Percentiles rank a stretch among this genome's conserved stretches.
These are phyloP conservation scores for Orbilia blumenaviensis DNA, from an alignment of 2,329 filamentous ascomycete species.

Conservation along the genomic window DNA sequence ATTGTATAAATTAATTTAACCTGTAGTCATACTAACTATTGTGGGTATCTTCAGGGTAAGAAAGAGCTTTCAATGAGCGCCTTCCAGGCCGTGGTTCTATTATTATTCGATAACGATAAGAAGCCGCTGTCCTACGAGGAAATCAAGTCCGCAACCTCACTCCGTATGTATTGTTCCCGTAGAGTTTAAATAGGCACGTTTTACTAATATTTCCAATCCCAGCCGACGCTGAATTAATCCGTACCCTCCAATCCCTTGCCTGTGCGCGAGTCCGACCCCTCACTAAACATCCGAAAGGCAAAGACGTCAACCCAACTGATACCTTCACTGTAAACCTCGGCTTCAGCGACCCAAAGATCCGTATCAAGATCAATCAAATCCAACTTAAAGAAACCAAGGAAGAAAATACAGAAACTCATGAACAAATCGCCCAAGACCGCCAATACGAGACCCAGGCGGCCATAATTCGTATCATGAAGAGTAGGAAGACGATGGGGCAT, in stretches of 20 bases:
- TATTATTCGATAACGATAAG: conserved; percentile 79
- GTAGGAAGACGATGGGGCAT: conserved; percentile 84
- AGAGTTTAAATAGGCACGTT: neutral
- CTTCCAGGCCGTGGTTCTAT: conserved; percentile 88
- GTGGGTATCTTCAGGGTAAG: conserved; percentile 66
- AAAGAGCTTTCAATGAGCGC: conserved; percentile 92
- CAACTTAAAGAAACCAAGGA: conserved; percentile 95
- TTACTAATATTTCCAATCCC: conserved; percentile 57
- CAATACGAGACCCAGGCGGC: conserved; percentile 97
- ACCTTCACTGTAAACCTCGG: conserved; percentile 81
- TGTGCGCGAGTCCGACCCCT: conserved; percentile 88
- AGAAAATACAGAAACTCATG: conserved; percentile 93
- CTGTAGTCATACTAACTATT: too few species aligned
- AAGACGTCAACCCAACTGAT: conserved; percentile 80
- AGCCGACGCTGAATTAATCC: conserved; percentile 79
- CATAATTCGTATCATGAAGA: conserved; percentile 97
- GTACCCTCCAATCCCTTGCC: conserved; percentile 92
- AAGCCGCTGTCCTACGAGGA: conserved; percentile 73
- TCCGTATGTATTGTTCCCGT: conserved; percentile 62
- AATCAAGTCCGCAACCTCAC: conserved; percentile 76
- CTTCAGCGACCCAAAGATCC: conserved; percentile 83
- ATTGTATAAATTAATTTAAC: too few species aligned
- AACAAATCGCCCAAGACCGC: conserved; percentile 85
- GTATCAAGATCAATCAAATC: conserved; percentile 98
- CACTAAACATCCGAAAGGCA: conserved; percentile 82